A percentile compares a stretch with the other conserved stretches of the same genome.
phyloP scores from a whole-genome alignment of 345 rosid genomes.

The Mangifera indica region DNA sequence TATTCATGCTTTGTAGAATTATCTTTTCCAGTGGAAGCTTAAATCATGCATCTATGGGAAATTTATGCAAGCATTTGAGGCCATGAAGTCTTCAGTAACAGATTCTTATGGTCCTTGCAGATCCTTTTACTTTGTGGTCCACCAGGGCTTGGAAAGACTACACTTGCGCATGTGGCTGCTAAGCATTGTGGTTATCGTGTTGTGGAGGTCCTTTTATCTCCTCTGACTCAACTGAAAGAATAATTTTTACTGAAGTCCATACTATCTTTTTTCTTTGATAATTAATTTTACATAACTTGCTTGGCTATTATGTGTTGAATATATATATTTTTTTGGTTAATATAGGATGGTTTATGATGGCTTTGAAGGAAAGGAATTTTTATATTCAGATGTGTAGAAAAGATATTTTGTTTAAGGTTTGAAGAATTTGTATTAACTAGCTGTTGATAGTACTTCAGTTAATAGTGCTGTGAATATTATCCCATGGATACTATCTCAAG shows the following conservation, averaged over 20 bases:
- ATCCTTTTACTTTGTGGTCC: slow-evolving; percentile 95
- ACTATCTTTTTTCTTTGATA: background rate
- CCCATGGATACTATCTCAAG: background rate
- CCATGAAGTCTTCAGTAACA: slow-evolving; percentile 4
- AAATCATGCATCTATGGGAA: background rate
- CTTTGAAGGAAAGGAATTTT: background rate
- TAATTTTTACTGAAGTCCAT: slow-evolving; percentile 14
- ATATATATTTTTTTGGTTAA: slow-evolving; percentile 9
- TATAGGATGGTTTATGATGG: background rate
- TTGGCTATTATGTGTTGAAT: background rate
- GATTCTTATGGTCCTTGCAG: slow-evolving; percentile 46
- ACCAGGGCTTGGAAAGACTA: slow-evolving; percentile 99
- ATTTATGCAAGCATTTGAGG: background rate
- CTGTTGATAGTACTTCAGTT: background rate
- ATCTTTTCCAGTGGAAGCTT: background rate
- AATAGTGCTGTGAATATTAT: background rate
- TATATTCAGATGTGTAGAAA: background rate
- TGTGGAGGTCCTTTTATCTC: slow-evolving; percentile 69
- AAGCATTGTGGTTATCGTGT: slow-evolving; percentile 96
- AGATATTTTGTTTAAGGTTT: background rate
- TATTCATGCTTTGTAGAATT: background rate
- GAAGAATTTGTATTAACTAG: background rate
- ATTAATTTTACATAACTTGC: background rate
- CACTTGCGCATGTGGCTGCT: slow-evolving; percentile 96
- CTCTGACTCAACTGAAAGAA: slow-evolving; percentile 18